These are phyloP conservation scores for Heliosperma pusillum DNA, from an alignment of 148 eudicot genomes.

Conservation along the genomic window DNA sequence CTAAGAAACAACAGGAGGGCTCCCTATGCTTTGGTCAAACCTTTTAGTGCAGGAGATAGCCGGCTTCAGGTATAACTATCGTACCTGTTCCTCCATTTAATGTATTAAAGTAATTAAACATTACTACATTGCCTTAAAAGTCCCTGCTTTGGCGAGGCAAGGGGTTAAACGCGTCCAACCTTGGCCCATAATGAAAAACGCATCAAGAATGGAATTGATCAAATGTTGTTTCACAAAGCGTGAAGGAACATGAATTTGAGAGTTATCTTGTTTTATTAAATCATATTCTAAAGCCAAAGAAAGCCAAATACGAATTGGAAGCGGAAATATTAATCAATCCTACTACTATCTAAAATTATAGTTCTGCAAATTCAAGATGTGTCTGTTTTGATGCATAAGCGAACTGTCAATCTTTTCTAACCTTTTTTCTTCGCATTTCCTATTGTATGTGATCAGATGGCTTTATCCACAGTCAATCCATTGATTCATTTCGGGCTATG, in stretches of 20 bases:
- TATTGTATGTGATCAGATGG: conserved; percentile 41
- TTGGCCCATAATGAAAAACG: too few relatives aligned
- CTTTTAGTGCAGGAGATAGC: conserved; percentile 60
- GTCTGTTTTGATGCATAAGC: background rate
- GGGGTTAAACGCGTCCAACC: too few relatives aligned
- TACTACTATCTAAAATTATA: background rate
- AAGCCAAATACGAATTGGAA: too few relatives aligned
- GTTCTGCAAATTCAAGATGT: background rate
- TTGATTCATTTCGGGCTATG: conserved; percentile 86
- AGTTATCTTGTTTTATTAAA: too few relatives aligned
- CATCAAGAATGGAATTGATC: background rate
- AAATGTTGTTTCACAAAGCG: background rate
- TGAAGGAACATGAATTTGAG: too few relatives aligned
- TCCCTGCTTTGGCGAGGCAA: background rate
- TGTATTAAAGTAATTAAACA: too few relatives aligned
- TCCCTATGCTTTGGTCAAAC: conserved; percentile 72
- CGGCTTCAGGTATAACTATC: conserved; percentile 60
- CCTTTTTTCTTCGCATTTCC: background rate
- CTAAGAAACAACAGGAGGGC: conserved; percentile 85
- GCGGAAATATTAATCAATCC: too few relatives aligned
- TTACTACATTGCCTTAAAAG: background rate
- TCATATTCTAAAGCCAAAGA: too few relatives aligned
- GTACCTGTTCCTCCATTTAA: background rate
- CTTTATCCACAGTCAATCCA: conserved; percentile 53
- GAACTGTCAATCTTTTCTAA: background rate